Percentiles rank a stretch among this genome's conserved stretches.
These are phyloP conservation scores for Aphanomyces stellatus DNA, from an alignment of 352 stramenopile species.

Conservation along the genomic window DNA sequence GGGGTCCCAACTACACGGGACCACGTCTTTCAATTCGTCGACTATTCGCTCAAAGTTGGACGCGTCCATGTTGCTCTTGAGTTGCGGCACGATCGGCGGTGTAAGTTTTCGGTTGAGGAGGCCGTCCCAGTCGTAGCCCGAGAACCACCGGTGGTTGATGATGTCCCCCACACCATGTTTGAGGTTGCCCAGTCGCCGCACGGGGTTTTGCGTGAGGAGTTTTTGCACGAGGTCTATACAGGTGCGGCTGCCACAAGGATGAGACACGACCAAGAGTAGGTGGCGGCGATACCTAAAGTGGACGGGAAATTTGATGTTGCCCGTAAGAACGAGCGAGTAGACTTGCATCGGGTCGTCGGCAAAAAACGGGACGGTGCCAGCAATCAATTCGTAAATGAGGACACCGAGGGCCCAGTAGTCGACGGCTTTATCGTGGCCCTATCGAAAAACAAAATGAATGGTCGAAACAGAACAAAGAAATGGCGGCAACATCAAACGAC, in stretches of 20 bases:
- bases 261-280: too few relatives aligned
- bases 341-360: slow-evolving; percentile 87
- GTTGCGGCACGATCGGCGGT: slow-evolving; percentile 60
- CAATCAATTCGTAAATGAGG: slow-evolving; percentile 86
- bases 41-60: slow-evolving; percentile 77
- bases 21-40: slow-evolving; percentile 54
- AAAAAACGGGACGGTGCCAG: slow-evolving; percentile 80
- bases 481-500: neutral
- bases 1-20: slow-evolving; percentile 56
- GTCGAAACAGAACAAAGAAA: too few relatives aligned
- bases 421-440: slow-evolving; percentile 81
- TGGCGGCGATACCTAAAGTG: slow-evolving; percentile 77
- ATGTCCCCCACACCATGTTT: slow-evolving; percentile 81
- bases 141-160: slow-evolving; percentile 79
- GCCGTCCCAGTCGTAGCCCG: slow-evolving; percentile 54
- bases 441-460: too few relatives aligned
- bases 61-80: slow-evolving; percentile 66
- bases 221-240: slow-evolving; percentile 85
- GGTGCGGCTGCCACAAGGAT: slow-evolving; percentile 41
- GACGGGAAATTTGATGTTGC: slow-evolving; percentile 75
- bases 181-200: slow-evolving; percentile 67
- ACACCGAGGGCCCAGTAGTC: slow-evolving; percentile 89
- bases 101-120: slow-evolving; percentile 51
- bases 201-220: slow-evolving; percentile 68
- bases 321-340: slow-evolving; percentile 86